A percentile compares a stretch with the other conserved stretches of the same genome.
Conservation (phyloP, 495 filamentous ascomycete species). For the Neurospora sp. region DNA sequence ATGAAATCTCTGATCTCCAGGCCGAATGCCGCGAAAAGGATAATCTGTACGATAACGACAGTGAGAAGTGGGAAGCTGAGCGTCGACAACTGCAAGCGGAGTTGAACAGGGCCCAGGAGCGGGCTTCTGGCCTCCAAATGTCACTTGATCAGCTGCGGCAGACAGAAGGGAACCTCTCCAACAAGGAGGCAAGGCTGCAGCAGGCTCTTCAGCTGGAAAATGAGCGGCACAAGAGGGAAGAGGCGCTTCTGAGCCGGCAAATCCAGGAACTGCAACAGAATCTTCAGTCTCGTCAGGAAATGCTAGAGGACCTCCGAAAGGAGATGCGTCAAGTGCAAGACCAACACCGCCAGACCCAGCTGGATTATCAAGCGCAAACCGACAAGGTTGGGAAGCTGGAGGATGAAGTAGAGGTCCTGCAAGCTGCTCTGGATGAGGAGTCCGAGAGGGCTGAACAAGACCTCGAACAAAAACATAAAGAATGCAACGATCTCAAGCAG, state of each 20-base stretch:
- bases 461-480: slow-evolving; percentile 34
- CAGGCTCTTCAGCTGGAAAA: slow-evolving; percentile 35
- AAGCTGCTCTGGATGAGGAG: slow-evolving; percentile 65
- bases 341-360: slow-evolving; percentile 55
- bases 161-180: slow-evolving; percentile 52
- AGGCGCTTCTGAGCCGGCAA: slow-evolving; percentile 28
- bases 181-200: slow-evolving; percentile 55
- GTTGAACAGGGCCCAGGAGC: slow-evolving; percentile 56
- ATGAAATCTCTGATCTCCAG: slow-evolving; percentile 59
- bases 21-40: slow-evolving; percentile 68
- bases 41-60: slow-evolving; percentile 56
- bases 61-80: slow-evolving; percentile 61
- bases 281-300: slow-evolving; percentile 32
- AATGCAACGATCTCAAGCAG: slow-evolving; percentile 40
- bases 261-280: slow-evolving; percentile 37
- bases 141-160: slow-evolving; percentile 66
- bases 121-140: slow-evolving; percentile 57
- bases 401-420: slow-evolving; percentile 70
- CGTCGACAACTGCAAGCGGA: slow-evolving; percentile 54
- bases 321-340: slow-evolving; percentile 51
- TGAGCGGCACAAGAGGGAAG: slow-evolving; percentile 33
- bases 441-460: slow-evolving; percentile 56
- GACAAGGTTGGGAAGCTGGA: slow-evolving; percentile 67
- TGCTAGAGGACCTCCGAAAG: slow-evolving; percentile 32
- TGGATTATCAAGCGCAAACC: slow-evolving; percentile 50